Evolutionary conservation across 768 basidiomycete genomes (phyloP), one percentile per base, ranked within the genome.

Genomic region (Phlebiopsis flavidoalba): DNA sequence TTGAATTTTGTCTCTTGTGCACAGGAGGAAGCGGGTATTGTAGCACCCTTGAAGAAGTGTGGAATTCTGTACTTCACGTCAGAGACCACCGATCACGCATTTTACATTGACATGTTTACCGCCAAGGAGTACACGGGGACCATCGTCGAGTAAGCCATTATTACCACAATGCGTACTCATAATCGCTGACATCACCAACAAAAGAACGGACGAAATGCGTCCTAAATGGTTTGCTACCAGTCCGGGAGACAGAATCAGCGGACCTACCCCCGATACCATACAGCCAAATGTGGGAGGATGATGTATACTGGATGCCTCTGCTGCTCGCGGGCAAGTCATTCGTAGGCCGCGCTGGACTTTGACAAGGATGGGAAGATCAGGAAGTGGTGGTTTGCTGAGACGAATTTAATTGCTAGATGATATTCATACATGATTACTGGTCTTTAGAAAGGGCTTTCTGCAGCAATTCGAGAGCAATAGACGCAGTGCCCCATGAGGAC

Each of bases 201-300:
- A n/a, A 62, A 95, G 93, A 66, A 85, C 89, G 0, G 92, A 95
- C 35, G 93, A 95, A 70, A 95, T 95, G 93, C 79, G 79, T 19
- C 93, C 93, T 0, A 70, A 84, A 66, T 95, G 93, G 93, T 93
- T 91, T 69, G 73, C 79, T 15, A 65, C 79, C 8, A 65, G 60
- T 24, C 48, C 60, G 36, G n/a, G 60, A 22, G 60, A 66, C 63
- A 63, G 52, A 26, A 3, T 45, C 12, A 2, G 19, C 53, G 50
- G 63, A 35, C 14, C 62, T 74, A 5, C 70, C 74, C 26, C 65
- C 73, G 0, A 83, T 93, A 33, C 91, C 91, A 0, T 88, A 83
- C 67, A 78, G 79, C 33, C 68, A 76, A 47, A 82, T 83, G 83
- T 84, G 83, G 82, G 82, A 80, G 1, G 83, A 84, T 53, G 91